Conservation (phyloP, 1,139 yeast genomes). For the Geotrichum carabidarum region DNA sequence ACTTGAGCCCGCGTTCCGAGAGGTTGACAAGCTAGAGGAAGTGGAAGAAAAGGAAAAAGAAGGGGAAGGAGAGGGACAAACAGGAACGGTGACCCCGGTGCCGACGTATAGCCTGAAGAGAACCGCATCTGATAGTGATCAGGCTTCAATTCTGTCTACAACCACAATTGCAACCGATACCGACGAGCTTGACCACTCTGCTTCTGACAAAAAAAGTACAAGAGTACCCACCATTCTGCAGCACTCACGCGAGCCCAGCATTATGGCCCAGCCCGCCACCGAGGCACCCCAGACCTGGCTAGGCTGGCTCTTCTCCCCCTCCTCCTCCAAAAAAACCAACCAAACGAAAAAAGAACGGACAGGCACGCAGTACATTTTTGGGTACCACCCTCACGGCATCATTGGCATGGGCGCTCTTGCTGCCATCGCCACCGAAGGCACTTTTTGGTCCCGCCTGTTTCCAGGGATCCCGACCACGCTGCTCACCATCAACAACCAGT, state of each 20-base stretch:
- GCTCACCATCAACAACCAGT: conserved; percentile 77
- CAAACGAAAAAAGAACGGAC: conserved; percentile 21
- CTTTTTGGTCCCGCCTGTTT: conserved; percentile 58
- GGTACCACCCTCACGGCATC: conserved; percentile 95
- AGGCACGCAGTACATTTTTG: conserved; percentile 64
- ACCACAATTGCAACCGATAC: too few species aligned
- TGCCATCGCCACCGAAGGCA: conserved; percentile 74
- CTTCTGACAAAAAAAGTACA: too few species aligned
- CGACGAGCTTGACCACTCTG: too few species aligned
- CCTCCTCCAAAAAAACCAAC: background rate
- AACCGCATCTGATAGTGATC: background rate
- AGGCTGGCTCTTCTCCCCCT: conserved; percentile 6
- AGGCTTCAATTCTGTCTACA: background rate
- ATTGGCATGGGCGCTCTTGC: conserved; percentile 91
- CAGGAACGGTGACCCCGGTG: too few species aligned
- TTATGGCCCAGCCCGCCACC: background rate
- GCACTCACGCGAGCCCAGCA: too few species aligned
- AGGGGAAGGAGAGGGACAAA: too few species aligned
- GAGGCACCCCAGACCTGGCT: conserved; percentile 5
- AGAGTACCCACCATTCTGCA: too few species aligned
- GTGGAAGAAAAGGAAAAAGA: background rate
- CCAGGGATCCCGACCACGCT: conserved; percentile 80
- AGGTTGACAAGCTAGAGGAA: background rate
- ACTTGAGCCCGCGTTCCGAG: conserved; percentile 64
- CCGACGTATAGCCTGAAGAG: too few species aligned